A percentile compares a stretch with the other conserved stretches of the same genome.
Evolutionary conservation across 2,329 filamentous ascomycete genomes (phyloP).

Genomic region (Keithomyces neogunnii): DNA sequence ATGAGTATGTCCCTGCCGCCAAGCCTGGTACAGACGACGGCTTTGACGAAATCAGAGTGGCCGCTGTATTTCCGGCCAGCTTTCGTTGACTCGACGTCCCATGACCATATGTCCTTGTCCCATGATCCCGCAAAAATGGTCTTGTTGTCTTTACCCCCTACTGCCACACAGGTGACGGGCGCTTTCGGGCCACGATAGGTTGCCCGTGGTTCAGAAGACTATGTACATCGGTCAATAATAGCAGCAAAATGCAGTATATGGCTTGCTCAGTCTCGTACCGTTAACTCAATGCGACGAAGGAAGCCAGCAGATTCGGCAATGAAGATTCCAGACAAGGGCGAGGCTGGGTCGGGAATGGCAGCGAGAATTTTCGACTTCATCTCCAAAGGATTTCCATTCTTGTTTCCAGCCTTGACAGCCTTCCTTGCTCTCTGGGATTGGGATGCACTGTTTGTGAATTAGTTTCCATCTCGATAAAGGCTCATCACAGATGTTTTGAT

Average conservation of each 20-base stretch:
- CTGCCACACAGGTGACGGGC: constrained; percentile 69
- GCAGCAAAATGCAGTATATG: background rate
- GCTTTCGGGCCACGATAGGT: constrained; percentile 67
- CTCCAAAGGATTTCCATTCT: constrained; percentile 69
- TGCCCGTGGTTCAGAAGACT: constrained; percentile 23
- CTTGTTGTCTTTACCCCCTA: constrained; percentile 46
- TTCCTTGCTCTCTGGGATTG: constrained; percentile 48
- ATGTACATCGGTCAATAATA: background rate
- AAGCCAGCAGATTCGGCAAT: constrained; percentile 82
- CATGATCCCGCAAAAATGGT: constrained; percentile 82
- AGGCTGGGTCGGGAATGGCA: constrained; percentile 57
- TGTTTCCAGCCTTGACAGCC: constrained; percentile 64
- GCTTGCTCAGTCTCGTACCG: constrained; percentile 4
- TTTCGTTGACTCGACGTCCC: constrained; percentile 54
- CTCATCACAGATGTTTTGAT: constrained; percentile 8
- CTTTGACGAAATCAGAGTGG: constrained; percentile 88
- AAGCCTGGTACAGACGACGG: constrained; percentile 56
- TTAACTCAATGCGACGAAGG: constrained; percentile 52
- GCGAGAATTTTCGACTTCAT: constrained; percentile 83
- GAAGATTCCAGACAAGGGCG: constrained; percentile 52
- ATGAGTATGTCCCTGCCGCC: constrained; percentile 56
- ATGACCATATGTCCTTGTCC: constrained; percentile 90
- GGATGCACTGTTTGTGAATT: constrained; percentile 31
- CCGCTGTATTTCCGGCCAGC: constrained; percentile 57
- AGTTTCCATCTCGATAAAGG: constrained; percentile 2